A percentile compares a stretch with the other conserved stretches of the same genome.
These are phyloP conservation scores for Fraxinus xanthoxyloides DNA, from an alignment of 305 asterid species.

Conservation along the genomic window DNA sequence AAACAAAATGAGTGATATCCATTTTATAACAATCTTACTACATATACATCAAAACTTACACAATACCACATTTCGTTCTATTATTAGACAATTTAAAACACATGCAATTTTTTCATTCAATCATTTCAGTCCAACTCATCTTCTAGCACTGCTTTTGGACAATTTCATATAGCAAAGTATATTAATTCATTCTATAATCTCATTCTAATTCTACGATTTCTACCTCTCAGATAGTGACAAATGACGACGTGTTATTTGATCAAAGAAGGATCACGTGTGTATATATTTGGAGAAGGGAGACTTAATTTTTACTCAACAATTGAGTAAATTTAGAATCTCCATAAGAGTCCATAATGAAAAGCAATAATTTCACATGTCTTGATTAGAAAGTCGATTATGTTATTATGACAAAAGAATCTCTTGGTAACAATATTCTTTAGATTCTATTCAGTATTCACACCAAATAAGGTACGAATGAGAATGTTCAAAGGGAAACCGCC, in stretches of 20 bases:
- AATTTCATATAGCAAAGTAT: no score
- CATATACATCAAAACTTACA: no score
- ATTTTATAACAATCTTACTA: no score
- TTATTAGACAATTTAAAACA: no score
- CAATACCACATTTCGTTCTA: no score
- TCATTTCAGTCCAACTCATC: no score
- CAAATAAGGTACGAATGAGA: neutral
- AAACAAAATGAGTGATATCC: no score
- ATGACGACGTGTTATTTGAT: neutral
- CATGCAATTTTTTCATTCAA: no score
- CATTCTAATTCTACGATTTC: neutral
- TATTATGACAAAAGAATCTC: neutral
- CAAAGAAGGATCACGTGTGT: neutral
- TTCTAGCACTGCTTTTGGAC: no score
- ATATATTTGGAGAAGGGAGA: neutral
- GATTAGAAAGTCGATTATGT: neutral
- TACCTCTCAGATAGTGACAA: neutral
- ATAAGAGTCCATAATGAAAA: neutral
- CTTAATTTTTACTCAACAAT: neutral
- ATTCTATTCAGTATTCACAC: neutral
- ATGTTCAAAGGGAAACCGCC: neutral
- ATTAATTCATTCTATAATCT: no score
- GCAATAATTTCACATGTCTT: neutral
- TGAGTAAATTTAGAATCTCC: neutral
- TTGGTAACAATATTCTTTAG: neutral